These are phyloP conservation scores for Rhodotorula diobovata DNA, from an alignment of 768 basidiomycete species.

Conservation along the genomic window DNA sequence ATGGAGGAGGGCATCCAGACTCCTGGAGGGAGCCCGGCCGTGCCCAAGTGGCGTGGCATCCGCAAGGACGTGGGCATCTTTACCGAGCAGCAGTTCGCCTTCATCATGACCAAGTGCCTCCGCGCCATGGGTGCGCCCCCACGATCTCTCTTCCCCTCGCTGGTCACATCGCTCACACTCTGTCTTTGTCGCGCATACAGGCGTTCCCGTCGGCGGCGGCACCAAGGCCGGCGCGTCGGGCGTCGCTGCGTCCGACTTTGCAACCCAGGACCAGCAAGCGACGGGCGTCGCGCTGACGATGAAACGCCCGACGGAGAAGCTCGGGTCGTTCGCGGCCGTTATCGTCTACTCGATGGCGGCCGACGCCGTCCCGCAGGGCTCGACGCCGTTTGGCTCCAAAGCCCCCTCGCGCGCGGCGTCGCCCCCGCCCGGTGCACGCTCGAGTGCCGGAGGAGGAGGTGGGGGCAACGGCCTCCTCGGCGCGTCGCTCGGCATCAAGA, in stretches of 20 bases:
- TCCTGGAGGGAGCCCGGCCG: conserved; percentile 51
- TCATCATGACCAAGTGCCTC: conserved; percentile 83
- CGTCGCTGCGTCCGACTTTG: conserved; percentile 39
- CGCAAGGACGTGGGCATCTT: conserved; percentile 77
- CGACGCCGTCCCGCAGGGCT: conserved; percentile 69
- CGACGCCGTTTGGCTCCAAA: conserved; percentile 58
- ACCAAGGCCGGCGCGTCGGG: conserved; percentile 39
- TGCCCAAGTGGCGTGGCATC: conserved; percentile 55
- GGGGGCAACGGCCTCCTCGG: conserved; percentile 20
- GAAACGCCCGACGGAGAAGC: conserved; percentile 49
- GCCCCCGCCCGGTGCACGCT: conserved; percentile 44
- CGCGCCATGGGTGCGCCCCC: conserved; percentile 38
- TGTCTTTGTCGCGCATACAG: conserved; percentile 25
- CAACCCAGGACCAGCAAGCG: conserved; percentile 60
- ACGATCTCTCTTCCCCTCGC: not conserved
- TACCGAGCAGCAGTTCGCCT: conserved; percentile 74
- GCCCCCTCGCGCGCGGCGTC: conserved; percentile 49
- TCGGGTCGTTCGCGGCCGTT: conserved; percentile 71
- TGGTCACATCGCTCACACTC: not conserved
- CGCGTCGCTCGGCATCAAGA: conserved; percentile 27
- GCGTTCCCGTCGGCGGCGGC: conserved; percentile 48
- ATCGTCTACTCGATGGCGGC: conserved; percentile 85
- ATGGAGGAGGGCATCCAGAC: conserved; percentile 59
- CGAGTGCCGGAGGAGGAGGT: not conserved
- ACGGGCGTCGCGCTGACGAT: conserved; percentile 66